Evolutionary conservation across 2,329 filamentous ascomycete genomes (phyloP), one percentile per base, ranked within the genome.

Genomic region (Fusarium sp.): DNA sequence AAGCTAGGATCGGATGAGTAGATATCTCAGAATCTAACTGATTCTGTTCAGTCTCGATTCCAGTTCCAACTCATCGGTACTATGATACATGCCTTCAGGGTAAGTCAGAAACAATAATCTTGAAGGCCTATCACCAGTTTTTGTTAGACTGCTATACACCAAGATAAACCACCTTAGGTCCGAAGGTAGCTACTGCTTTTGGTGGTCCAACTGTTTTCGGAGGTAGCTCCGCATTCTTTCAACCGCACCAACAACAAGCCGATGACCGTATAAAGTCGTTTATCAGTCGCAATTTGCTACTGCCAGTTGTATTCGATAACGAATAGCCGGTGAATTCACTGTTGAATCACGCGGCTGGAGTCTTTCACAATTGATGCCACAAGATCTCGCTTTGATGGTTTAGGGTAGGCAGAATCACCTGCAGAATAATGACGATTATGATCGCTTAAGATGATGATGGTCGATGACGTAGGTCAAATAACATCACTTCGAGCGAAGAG

Each of bases 391-490:
- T 6, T 9, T 13, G 10, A 18, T 25, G 16, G 44, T 58, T 15
- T 57, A 64, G 62, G 62, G 61, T 64, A 64, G 13, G 7, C 30
- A 20, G 13, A 6, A n/a, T n/a, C 18, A 38, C 8, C n/a, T 34
- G 27, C 30, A 45, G 40, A 48, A 40, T 46, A 61, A 71, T 68
- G 63, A 70, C 63, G 67, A 68, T 59, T 58, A 24, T 54, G 46
- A 51, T 29, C 41, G 51, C 45, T 48, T 40, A 56, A 11, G 54
- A 8, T 54, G 16, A 64, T 71, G 69, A 71, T 70, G 59, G 34
- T 69, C 30, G 48, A 71, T 71, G 69, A 71, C 69, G 69, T 71
- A 64, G 43, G 32, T 30, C 18, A 46, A 58, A 47, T 16, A 63
- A 24, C 49, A 43, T 51, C 38, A 43, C 25, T 62, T 16, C 25